phyloP scores from a whole-genome alignment of 2,329 filamentous ascomycete genomes.

The Whalleya microplaca region DNA sequence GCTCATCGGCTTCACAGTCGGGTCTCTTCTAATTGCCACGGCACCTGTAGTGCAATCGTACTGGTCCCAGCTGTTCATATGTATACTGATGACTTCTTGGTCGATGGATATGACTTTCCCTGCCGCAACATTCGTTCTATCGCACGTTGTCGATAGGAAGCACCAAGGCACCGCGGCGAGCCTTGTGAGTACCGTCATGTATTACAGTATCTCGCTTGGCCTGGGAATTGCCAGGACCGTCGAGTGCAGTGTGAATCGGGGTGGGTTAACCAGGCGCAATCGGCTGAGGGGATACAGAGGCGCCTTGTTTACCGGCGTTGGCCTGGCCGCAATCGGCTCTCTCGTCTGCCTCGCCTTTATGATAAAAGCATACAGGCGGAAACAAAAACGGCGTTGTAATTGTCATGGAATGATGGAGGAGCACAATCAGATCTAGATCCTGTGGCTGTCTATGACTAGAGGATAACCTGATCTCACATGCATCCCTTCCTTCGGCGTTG shows the following conservation, averaged over 20 bases:
- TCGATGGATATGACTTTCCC: conserved; percentile 72
- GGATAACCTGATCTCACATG: too few species aligned
- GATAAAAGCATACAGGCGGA: conserved; percentile 4
- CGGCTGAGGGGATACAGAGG: conserved; percentile 29
- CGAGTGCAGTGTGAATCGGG: conserved; percentile 46
- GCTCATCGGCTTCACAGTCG: conserved; percentile 47
- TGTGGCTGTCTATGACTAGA: neutral
- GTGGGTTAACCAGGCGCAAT: conserved; percentile 7
- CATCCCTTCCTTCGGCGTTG: too few species aligned
- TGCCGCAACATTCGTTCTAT: conserved; percentile 62
- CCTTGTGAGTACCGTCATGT: conserved; percentile 57
- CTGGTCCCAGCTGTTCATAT: conserved; percentile 66
- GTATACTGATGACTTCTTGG: conserved; percentile 60
- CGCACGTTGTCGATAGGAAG: conserved; percentile 51
- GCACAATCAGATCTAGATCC: conserved; percentile 5
- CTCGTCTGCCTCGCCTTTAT: conserved; percentile 22
- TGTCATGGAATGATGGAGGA: conserved; percentile 3
- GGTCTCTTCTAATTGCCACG: conserved; percentile 48
- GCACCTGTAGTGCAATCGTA: conserved; percentile 61
- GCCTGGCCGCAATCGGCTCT: conserved; percentile 28
- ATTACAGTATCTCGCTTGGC: conserved; percentile 69
- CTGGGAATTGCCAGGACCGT: conserved; percentile 69
- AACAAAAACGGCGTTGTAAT: conserved; percentile 4
- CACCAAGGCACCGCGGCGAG: conserved; percentile 36
- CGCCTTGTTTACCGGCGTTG: conserved; percentile 29